These are phyloP conservation scores for Diplotaxis tenuifolia DNA, from an alignment of 345 rosid species.

Conservation along the genomic window DNA sequence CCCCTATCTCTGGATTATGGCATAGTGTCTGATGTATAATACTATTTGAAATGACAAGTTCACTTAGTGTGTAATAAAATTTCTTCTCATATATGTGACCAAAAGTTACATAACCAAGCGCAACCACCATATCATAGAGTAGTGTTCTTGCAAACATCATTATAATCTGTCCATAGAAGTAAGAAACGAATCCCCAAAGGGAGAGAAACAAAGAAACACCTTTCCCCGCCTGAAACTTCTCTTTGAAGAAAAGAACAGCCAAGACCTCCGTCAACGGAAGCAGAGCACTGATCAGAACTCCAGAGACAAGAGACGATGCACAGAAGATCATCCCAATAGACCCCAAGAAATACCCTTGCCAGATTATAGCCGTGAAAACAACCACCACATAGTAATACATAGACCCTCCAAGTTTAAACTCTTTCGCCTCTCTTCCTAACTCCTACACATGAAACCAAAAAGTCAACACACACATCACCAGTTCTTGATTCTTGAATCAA, in stretches of 20 bases:
- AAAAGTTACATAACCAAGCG: background rate
- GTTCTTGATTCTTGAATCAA: background rate
- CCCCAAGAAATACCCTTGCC: constrained; percentile 61
- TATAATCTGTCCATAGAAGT: constrained; percentile 59
- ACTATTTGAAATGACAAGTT: background rate
- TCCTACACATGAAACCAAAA: constrained; percentile 37
- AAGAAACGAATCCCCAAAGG: constrained; percentile 69
- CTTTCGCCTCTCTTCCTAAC: constrained; percentile 54
- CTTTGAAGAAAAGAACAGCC: constrained; percentile 55
- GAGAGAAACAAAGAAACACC: constrained; percentile 62
- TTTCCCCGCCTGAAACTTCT: constrained; percentile 63
- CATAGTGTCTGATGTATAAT: background rate
- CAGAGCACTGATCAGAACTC: constrained; percentile 40
- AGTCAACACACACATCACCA: background rate
- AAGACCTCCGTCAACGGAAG: constrained; percentile 61
- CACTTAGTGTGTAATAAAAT: background rate
- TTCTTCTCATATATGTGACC: background rate
- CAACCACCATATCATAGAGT: background rate
- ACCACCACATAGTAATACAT: constrained; percentile 44
- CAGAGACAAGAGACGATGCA: constrained; percentile 57
- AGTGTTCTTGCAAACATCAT: background rate
- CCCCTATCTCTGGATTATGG: background rate
- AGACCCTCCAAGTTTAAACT: constrained; percentile 47
- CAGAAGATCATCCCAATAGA: constrained; percentile 48
- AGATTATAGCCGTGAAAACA: constrained; percentile 37